Conservation (phyloP, 2,329 filamentous ascomycete genomes). For the Ophiocordyceps camponoti-saundersi region DNA sequence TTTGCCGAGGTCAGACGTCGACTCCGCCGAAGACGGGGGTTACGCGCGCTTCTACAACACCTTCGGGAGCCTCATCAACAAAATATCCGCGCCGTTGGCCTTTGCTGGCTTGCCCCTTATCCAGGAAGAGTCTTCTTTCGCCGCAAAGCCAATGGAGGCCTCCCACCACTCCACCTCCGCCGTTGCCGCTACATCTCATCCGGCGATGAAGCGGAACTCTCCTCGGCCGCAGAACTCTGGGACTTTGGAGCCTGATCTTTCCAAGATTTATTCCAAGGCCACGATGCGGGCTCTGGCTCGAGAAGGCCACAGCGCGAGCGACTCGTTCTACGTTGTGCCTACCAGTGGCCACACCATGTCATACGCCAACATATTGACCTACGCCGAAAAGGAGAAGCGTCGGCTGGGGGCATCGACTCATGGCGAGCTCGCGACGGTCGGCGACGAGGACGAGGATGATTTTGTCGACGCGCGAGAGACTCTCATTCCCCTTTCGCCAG, state of each 20-base stretch:
- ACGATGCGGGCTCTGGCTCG: slow-evolving; percentile 65
- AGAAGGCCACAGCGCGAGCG: slow-evolving; percentile 45
- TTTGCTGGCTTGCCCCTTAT: slow-evolving; percentile 81
- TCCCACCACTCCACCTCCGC: slow-evolving; percentile 19
- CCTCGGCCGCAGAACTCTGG: slow-evolving; percentile 6
- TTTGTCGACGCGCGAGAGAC: slow-evolving; percentile 79
- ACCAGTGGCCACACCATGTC: slow-evolving; percentile 81
- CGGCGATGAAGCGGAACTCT: slow-evolving; percentile 18
- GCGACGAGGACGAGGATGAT: slow-evolving; percentile 59
- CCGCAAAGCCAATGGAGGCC: slow-evolving; percentile 9
- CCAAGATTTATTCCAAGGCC: slow-evolving; percentile 69
- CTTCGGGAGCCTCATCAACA: slow-evolving; percentile 77
- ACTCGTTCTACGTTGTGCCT: slow-evolving; percentile 90
- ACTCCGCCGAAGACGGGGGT: slow-evolving; percentile 44
- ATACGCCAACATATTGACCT: slow-evolving; percentile 75
- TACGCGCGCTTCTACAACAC: slow-evolving; percentile 87
- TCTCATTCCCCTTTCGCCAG: slow-evolving; percentile 25
- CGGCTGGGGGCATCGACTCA: slow-evolving; percentile 35
- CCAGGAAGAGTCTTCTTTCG: slow-evolving; percentile 23
- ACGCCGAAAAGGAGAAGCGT: slow-evolving; percentile 48
- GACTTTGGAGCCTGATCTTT: slow-evolving; percentile 53
- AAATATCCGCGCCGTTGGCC: slow-evolving; percentile 74
- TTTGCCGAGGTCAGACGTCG: slow-evolving; percentile 10
- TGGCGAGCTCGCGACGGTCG: slow-evolving; percentile 27
- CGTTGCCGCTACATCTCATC: slow-evolving; percentile 13